Conservation (phyloP, 805 yeast species). For the Starmerella potacharoeniae region DNA sequence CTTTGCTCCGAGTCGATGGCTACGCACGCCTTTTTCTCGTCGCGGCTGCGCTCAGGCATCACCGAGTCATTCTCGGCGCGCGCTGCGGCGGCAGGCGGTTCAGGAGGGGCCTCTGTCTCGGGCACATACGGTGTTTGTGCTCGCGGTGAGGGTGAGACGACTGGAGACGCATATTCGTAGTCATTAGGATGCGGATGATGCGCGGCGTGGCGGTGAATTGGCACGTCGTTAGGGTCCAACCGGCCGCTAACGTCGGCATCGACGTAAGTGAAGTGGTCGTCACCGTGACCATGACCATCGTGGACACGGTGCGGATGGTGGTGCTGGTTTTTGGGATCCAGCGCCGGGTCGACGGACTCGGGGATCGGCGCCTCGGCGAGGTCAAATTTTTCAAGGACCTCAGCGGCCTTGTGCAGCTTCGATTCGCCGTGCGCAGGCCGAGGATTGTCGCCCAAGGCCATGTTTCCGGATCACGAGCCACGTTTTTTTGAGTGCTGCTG, state of each 20-base stretch:
- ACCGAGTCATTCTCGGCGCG: neutral
- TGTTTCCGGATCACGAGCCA: neutral
- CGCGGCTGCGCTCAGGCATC: neutral
- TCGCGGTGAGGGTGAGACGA: neutral
- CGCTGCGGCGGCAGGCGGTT: neutral
- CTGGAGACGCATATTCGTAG: constrained; percentile 5
- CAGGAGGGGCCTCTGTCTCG: neutral
- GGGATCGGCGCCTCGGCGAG: constrained; percentile 18
- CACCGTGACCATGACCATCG: constrained; percentile 23
- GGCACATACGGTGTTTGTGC: neutral
- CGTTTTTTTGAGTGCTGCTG: neutral
- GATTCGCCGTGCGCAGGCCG: neutral
- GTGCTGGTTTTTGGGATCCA: constrained; percentile 29
- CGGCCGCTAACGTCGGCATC: constrained; percentile 15
- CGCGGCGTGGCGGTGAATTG: constrained; percentile 9
- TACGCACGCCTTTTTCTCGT: neutral
- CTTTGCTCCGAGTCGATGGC: constrained; percentile 39
- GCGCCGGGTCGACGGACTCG: constrained; percentile 25
- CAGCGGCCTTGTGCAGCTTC: constrained; percentile 8
- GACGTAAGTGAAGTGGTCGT: constrained; percentile 19
- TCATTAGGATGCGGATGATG: constrained; percentile 2
- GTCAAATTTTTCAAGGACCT: constrained; percentile 12
- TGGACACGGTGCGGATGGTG: constrained; percentile 26
- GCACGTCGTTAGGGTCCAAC: constrained; percentile 12
- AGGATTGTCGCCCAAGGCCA: neutral